Percentiles rank a stretch among this genome's conserved stretches.
These are phyloP conservation scores for Carex cristatella DNA, from an alignment of 176 grass and related monocot species.

Conservation along the genomic window DNA sequence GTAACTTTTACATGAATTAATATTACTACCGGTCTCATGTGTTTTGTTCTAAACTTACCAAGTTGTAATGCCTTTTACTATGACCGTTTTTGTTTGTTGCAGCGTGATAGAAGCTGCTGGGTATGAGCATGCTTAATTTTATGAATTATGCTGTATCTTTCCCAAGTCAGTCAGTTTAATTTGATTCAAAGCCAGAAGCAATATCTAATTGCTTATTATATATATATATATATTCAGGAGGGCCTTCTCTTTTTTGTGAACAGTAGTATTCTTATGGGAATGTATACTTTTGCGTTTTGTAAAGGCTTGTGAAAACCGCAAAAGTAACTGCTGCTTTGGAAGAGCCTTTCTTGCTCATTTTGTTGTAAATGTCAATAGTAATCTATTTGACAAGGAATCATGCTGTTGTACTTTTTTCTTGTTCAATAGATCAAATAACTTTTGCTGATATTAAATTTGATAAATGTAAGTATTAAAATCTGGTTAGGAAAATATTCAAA, in stretches of 20 bases:
- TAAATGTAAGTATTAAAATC: not conserved
- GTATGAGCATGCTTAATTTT: not conserved
- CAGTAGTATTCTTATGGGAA: too few relatives aligned
- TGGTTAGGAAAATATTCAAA: too few relatives aligned
- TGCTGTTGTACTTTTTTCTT: not conserved
- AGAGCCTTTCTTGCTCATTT: not conserved
- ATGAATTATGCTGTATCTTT: not conserved
- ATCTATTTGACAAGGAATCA: not conserved
- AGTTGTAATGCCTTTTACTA: not conserved
- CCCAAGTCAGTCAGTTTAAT: not conserved
- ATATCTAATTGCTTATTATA: not conserved
- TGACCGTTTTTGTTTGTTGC: not conserved
- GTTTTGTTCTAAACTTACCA: not conserved
- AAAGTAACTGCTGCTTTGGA: not conserved
- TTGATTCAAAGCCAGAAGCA: not conserved
- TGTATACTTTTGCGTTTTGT: not conserved
- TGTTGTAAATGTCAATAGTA: not conserved
- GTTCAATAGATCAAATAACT: not conserved
- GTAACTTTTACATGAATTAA: not conserved
- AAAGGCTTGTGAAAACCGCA: not conserved
- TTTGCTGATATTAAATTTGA: not conserved
- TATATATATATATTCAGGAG: not conserved
- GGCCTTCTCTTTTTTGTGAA: too few relatives aligned
- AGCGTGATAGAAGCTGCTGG: not conserved
- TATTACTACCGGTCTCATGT: not conserved